A percentile compares a stretch with the other conserved stretches of the same genome.
Conservation (phyloP, 208 protist species). For the Trypanosomatidae sp. region DNA sequence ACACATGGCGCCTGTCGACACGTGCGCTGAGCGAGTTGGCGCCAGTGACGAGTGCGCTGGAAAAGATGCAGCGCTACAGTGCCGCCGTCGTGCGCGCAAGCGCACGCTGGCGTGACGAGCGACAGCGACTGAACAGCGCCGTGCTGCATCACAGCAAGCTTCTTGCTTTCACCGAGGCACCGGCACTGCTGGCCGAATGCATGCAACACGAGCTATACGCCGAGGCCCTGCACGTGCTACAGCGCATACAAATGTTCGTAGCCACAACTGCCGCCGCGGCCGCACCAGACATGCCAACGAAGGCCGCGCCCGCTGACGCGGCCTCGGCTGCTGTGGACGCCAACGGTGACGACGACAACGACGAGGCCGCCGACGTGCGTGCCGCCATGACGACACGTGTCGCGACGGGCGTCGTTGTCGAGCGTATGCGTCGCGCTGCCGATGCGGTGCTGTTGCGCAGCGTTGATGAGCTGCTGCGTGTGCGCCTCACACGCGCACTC, state of each 20-base stretch:
- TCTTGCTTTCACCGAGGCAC: constrained; percentile 56
- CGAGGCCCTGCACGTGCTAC: constrained; percentile 56
- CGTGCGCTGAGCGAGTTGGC: constrained; percentile 20
- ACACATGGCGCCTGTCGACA: constrained; percentile 12
- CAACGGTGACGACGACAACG: too few relatives aligned
- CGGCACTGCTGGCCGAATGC: constrained; percentile 45
- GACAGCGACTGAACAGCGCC: constrained; percentile 24
- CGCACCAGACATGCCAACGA: too few relatives aligned
- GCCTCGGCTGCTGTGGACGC: too few relatives aligned
- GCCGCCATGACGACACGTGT: too few relatives aligned
- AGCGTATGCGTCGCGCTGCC: too few relatives aligned
- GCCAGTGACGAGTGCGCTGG: constrained; percentile 24
- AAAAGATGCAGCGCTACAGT: constrained; percentile 31
- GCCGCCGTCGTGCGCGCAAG: constrained; percentile 22
- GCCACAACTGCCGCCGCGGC: too few relatives aligned
- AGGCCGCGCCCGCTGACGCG: too few relatives aligned
- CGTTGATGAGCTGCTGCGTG: constrained; percentile 32
- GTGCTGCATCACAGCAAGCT: constrained; percentile 47
- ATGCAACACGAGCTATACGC: constrained; percentile 62
- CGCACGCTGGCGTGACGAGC: constrained; percentile 45
- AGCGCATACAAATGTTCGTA: constrained; percentile 47
- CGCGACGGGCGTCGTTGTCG: too few relatives aligned
- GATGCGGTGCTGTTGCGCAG: constrained; percentile 18
- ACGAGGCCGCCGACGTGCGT: too few relatives aligned
- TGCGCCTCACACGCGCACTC: constrained; percentile 36